Base-by-base conservation (phyloP, 208 protist species). In the Trypanosoma theileri region DNA sequence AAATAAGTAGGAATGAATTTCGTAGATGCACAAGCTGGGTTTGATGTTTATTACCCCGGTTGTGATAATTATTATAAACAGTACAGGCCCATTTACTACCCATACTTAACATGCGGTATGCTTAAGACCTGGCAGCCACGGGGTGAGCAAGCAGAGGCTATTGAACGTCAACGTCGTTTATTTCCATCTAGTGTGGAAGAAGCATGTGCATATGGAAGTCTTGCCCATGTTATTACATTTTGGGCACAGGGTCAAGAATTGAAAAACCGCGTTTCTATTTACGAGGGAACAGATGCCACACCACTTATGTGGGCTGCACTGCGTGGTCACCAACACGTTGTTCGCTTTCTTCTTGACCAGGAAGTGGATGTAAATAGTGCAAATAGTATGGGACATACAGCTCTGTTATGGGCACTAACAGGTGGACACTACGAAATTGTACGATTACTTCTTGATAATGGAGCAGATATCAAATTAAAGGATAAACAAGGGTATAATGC, bases 281-380 rank as follows among this genome's bases (percentile, higher is more conserved):
- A 86, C 62, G 82, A 85, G 16, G 80, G 80, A 68, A 79, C 40
- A 66, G 77, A 80, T 50, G 89, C 80, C 6, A 85, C 89, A 0
- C 60, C 80, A 19, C 79, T 95, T 10, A 92, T 95, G 86, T 91
- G 84, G 86, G 84, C 86, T 21, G 40, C 73, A 13, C 73, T 85
- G 28, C 69, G 75, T 40, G 81, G 85, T 1, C 86, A 95, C 31
- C 63, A 90, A 13, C 26, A 71, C 3, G 66, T 89, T 31, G 89
- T 88, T 21, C 79, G 76, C 14, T 93, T 95, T 67, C 61, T 95
- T 11, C 57, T 95, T 59, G 84, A 94, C 57, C 72, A 82, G 12
- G 79, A 54, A 4, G 86, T 84, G 0, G 70, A 79, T 26, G 28
- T 91, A 13, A 72, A 85, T 48, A 62, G 50, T 22, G 21, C 44